phyloP scores from a whole-genome alignment of 73 alveolate species.

The Paramecium bursaria region DNA sequence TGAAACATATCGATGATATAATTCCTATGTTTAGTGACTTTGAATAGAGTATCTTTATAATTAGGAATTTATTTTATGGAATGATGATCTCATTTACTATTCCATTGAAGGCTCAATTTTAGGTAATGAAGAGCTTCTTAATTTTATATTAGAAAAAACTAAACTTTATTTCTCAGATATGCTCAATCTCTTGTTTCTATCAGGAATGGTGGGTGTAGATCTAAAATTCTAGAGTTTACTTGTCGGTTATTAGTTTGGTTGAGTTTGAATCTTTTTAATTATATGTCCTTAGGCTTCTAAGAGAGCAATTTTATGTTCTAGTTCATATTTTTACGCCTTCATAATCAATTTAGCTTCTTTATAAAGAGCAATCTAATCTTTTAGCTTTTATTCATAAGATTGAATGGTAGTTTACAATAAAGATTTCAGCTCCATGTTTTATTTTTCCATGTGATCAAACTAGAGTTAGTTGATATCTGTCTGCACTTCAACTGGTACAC shows the following conservation, averaged over 20 bases:
- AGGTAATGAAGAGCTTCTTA: conserved; percentile 38
- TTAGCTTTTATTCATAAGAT: conserved; percentile 12
- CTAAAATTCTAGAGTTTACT: conserved; percentile 7
- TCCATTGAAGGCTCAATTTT: not conserved
- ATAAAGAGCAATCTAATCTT: not conserved
- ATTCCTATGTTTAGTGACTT: not conserved
- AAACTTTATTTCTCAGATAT: not conserved
- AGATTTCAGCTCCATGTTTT: conserved; percentile 6
- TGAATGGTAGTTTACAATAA: not conserved
- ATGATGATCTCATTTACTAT: conserved; percentile 13
- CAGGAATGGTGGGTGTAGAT: conserved; percentile 18
- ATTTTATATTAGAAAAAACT: conserved; percentile 25
- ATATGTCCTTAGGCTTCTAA: conserved; percentile 9
- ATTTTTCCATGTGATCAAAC: not conserved
- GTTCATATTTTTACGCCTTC: conserved; percentile 27
- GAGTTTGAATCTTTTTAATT: not conserved
- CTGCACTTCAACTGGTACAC: no score
- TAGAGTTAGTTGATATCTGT: conserved; percentile 9
- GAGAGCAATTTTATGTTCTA: conserved; percentile 30
- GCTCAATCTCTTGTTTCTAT: conserved; percentile 48
- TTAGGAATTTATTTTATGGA: not conserved
- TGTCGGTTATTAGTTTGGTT: conserved; percentile 3
- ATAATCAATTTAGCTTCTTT: conserved; percentile 38
- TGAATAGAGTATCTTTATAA: not conserved
- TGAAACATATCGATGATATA: not conserved